A percentile compares a stretch with the other conserved stretches of the same genome.
phyloP scores from a whole-genome alignment of 2,329 filamentous ascomycete genomes.

The Ustulina deusta region DNA sequence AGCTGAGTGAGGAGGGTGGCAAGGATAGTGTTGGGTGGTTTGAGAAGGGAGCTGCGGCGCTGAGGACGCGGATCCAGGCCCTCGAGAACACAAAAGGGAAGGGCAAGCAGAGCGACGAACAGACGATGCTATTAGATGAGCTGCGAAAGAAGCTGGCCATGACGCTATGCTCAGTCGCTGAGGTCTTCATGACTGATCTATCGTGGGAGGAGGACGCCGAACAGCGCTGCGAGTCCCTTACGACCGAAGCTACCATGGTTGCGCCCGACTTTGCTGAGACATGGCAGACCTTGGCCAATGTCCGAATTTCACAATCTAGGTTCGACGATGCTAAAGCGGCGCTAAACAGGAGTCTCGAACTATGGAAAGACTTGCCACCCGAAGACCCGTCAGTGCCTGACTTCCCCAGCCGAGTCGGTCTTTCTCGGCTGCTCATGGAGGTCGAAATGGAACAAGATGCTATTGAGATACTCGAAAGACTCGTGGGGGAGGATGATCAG shows the following conservation, averaged over 20 bases:
- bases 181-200: slow-evolving; percentile 99
- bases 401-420: slow-evolving; percentile 85
- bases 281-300: slow-evolving; percentile 94
- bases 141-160: slow-evolving; percentile 86
- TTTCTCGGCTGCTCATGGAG: slow-evolving; percentile 89
- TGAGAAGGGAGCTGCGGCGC: slow-evolving; percentile 75
- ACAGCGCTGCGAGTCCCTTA: slow-evolving; percentile 83
- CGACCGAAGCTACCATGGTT: slow-evolving; percentile 90
- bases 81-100: slow-evolving; percentile 62
- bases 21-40: slow-evolving; percentile 75
- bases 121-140: slow-evolving; percentile 64
- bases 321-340: slow-evolving; percentile 83
- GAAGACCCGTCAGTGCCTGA: slow-evolving; percentile 81
- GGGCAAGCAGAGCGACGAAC: slow-evolving; percentile 47
- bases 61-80: slow-evolving; percentile 77
- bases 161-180: slow-evolving; percentile 91
- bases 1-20: slow-evolving; percentile 81
- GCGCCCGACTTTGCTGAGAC: slow-evolving; percentile 86
- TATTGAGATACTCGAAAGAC: slow-evolving; percentile 82
- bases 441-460: slow-evolving; percentile 87
- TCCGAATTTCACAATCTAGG: slow-evolving; percentile 88
- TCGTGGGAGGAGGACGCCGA: slow-evolving; percentile 95
- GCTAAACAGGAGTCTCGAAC: slow-evolving; percentile 79
- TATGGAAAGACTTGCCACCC: slow-evolving; percentile 85
- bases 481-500: slow-evolving; percentile 89